phyloP scores from a whole-genome alignment of 371 early-diverging fungal species.

The Haplosporangium sp. region DNA sequence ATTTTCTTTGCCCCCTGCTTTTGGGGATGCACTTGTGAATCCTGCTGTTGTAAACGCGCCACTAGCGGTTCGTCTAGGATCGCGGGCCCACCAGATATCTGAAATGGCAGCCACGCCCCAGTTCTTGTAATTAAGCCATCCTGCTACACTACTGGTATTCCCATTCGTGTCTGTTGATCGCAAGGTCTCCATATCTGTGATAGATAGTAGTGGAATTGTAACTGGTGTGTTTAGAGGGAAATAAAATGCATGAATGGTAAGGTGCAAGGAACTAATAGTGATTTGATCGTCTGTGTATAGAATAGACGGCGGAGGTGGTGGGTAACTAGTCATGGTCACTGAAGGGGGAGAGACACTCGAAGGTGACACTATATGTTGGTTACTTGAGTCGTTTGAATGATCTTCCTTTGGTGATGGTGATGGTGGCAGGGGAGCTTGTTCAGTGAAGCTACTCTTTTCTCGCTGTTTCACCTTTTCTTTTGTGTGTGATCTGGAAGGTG shows the following conservation, averaged over 20 bases:
- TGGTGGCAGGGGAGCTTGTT: constrained; percentile 3
- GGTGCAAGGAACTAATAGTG: constrained; percentile 48
- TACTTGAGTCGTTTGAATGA: not conserved
- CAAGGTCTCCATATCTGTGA: constrained; percentile 36
- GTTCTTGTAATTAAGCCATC: constrained; percentile 53
- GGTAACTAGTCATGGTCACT: constrained; percentile 23
- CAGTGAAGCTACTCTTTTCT: constrained; percentile 2
- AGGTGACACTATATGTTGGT: constrained; percentile 5
- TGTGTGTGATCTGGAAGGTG: not conserved
- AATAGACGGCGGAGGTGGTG: constrained; percentile 51
- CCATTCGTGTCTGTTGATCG: constrained; percentile 2
- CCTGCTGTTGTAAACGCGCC: constrained; percentile 12
- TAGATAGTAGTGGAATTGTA: constrained; percentile 45
- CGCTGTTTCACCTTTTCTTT: not conserved
- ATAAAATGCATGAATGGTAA: constrained; percentile 54
- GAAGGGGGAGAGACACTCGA: not conserved
- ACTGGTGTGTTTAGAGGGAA: constrained; percentile 52
- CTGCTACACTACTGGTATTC: constrained; percentile 16
- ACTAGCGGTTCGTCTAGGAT: constrained; percentile 13
- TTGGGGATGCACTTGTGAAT: not conserved
- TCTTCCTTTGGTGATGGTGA: constrained; percentile 13
- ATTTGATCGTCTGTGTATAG: constrained; percentile 50
- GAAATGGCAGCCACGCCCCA: constrained; percentile 34
- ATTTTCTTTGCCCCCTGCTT: constrained; percentile 16
- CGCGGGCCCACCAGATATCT: constrained; percentile 54